Evolutionary conservation across 2,329 filamentous ascomycete genomes (phyloP), one percentile per base, ranked within the genome.

Genomic region (Colletotrichum higginsianum): DNA sequence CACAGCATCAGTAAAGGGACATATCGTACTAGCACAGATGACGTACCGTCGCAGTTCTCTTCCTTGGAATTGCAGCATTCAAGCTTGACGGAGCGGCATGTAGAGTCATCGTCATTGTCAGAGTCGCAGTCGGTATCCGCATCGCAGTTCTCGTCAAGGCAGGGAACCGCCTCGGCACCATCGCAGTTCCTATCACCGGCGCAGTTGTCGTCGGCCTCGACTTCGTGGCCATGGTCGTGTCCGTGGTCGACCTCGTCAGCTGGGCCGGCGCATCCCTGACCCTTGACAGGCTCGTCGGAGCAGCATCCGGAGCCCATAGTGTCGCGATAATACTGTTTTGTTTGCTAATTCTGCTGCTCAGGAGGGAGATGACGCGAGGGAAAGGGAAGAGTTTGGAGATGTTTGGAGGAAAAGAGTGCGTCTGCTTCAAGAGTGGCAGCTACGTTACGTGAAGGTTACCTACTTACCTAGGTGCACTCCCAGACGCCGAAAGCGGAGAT

Each of bases 41-140:
- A 21, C 66, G 6, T 61, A 79, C 78, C 75, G 49, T 78, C 72
- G 61, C 78, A 79, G 30, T 73, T 67, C 65, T 79, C 77, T n/a
- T 77, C 76, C 46, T 76, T 73, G 52, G 73, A 71, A 62, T 71
- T 74, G 63, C 77, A 79, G 75, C 78, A 79, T 26, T 72, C 71
- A 40, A 78, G 50, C 5, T 73, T 75, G 16, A 61, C 46, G 4
- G 75, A 75, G 30, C 56, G 47, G 35, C 62, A 49, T n/a, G 62
- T 42, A 13, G 62, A 49, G n/a, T 66, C 49, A n/a, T 74, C 73
- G 3, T 66, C 49, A 16, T 74, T 71, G 4, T 75, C 73, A 9
- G 61, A 52, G 12, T 75, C 75, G 67, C 73, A 75, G 72, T 75
- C 75, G 18, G 62, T 62, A 12, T 71, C 62, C 18, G 63, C 67